phyloP scores from a whole-genome alignment of 192 early-diverging fungal species.

The Backusella luteola region DNA sequence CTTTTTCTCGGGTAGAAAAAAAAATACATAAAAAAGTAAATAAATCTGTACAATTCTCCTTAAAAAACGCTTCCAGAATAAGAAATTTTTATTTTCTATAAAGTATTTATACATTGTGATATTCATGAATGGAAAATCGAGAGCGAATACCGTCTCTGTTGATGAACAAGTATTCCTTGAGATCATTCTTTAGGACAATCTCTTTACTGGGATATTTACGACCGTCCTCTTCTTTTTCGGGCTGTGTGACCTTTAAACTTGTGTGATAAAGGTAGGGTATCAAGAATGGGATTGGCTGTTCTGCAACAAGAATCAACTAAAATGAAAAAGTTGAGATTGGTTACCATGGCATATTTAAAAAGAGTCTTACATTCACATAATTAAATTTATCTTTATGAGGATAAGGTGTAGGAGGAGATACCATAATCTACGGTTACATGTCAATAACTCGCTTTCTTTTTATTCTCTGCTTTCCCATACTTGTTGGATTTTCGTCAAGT shows the following conservation, averaged over 20 bases:
- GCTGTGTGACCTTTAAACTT: conserved; percentile 41
- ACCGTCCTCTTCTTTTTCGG: conserved; percentile 30
- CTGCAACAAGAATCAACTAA: conserved; percentile 46
- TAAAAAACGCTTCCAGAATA: neutral
- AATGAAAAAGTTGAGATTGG: neutral
- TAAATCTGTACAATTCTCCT: neutral
- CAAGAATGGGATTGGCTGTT: conserved; percentile 43
- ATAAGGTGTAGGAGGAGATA: conserved; percentile 47
- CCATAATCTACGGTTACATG: conserved; percentile 39
- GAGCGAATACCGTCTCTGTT: conserved; percentile 47
- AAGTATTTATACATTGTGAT: conserved; percentile 45
- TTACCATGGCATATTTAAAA: neutral
- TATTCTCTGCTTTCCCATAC: neutral
- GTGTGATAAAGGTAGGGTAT: conserved; percentile 53
- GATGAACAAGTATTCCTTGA: conserved; percentile 56
- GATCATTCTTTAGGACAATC: conserved; percentile 52
- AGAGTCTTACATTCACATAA: conserved; percentile 50
- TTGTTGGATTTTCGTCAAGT: conserved; percentile 45
- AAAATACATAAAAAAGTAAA: neutral
- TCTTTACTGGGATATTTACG: conserved; percentile 33
- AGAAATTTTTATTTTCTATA: neutral
- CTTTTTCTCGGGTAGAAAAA: neutral
- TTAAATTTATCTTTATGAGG: conserved; percentile 49
- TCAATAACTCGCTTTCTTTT: neutral
- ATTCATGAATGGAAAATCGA: conserved; percentile 52